Conservation (phyloP, 1,284 basidiomycete genomes). For the Paramarasmius palmivorus region DNA sequence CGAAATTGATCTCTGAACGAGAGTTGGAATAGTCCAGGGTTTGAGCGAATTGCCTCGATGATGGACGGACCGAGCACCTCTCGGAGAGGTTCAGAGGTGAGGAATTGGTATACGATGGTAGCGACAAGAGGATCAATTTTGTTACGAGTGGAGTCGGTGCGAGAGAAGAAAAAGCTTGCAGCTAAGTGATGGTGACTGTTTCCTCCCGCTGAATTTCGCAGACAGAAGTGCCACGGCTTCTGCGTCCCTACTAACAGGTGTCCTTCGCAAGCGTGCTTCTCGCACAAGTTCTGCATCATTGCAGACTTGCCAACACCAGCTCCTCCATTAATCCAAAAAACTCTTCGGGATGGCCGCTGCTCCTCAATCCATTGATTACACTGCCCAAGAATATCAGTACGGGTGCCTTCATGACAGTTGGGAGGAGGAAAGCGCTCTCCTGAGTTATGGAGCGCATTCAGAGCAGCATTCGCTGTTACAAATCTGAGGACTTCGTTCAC, state of each 20-base stretch:
- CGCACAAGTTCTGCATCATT: background rate
- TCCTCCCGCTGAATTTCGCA: no score
- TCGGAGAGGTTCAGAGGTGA: background rate
- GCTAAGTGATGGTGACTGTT: background rate
- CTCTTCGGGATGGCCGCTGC: background rate
- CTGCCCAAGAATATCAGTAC: no score
- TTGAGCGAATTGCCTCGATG: background rate
- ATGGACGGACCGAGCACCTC: background rate
- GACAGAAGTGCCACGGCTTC: no score
- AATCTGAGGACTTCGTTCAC: no score
- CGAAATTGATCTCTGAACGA: background rate
- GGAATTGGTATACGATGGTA: background rate
- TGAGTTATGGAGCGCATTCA: no score
- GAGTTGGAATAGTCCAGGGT: background rate
- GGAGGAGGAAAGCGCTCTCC: no score
- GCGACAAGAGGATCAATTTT: background rate
- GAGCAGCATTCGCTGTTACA: no score
- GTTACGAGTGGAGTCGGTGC: background rate
- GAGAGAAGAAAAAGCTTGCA: background rate
- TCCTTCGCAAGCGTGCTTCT: no score
- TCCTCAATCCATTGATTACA: no score
- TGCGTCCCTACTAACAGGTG: no score
- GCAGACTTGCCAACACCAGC: background rate
- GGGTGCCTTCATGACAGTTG: no score
- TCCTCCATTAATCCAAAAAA: background rate